phyloP scores from a whole-genome alignment of 805 yeast genomes.

The Myxozyma sirexii region DNA sequence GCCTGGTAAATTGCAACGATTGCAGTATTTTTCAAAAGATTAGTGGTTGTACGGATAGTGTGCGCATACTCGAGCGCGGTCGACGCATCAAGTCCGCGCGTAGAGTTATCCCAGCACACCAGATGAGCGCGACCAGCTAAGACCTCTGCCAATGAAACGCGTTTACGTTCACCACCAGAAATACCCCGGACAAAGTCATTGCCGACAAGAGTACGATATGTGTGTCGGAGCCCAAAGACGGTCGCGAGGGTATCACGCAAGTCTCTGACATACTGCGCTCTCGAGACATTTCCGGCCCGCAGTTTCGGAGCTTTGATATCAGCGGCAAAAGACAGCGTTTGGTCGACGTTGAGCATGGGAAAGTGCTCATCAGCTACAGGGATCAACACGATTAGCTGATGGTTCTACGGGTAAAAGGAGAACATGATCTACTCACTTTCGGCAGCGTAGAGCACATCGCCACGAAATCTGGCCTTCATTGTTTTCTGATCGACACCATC shows the following conservation, averaged over 20 bases:
- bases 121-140: constrained; percentile 50
- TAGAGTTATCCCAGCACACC: constrained; percentile 67
- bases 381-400: not conserved
- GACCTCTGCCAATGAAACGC: constrained; percentile 59
- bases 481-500: constrained; percentile 64
- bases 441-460: constrained; percentile 48
- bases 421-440: constrained; percentile 36
- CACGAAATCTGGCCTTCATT: constrained; percentile 59
- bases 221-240: constrained; percentile 49
- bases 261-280: constrained; percentile 64
- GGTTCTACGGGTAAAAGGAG: not conserved
- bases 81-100: constrained; percentile 72
- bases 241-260: constrained; percentile 71
- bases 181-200: constrained; percentile 60
- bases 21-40: constrained; percentile 52
- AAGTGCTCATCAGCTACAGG: constrained; percentile 52
- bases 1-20: constrained; percentile 65
- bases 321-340: constrained; percentile 71
- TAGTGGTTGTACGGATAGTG: constrained; percentile 59
- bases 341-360: constrained; percentile 74
- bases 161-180: constrained; percentile 60
- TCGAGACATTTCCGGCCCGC: constrained; percentile 52
- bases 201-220: constrained; percentile 49
- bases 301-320: constrained; percentile 66
- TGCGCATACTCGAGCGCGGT: constrained; percentile 66